These are phyloP conservation scores for Termitomyces sp. DNA, from an alignment of 768 basidiomycete genomes.

Conservation along the genomic window DNA sequence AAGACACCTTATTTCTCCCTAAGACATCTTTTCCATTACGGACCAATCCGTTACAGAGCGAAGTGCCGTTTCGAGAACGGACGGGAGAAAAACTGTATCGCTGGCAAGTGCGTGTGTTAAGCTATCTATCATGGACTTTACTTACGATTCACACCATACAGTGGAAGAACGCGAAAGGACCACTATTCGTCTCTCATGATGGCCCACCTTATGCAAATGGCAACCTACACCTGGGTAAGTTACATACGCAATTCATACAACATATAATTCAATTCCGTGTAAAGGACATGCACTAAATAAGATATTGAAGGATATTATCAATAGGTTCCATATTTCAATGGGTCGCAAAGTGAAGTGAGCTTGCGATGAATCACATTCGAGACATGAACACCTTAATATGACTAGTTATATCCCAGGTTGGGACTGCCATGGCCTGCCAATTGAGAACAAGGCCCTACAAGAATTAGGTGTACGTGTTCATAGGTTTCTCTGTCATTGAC, in stretches of 20 bases:
- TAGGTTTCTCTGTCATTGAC: neutral
- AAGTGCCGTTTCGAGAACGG: slow-evolving; percentile 51
- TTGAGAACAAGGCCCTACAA: slow-evolving; percentile 90
- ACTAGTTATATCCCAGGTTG: slow-evolving; percentile 90
- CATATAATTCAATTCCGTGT: neutral
- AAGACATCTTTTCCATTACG: slow-evolving; percentile 78
- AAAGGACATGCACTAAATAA: slow-evolving; percentile 95
- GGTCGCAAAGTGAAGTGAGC: slow-evolving; percentile 82
- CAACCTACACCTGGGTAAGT: slow-evolving; percentile 86
- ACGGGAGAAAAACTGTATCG: slow-evolving; percentile 75
- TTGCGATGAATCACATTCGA: neutral
- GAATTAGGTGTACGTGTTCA: slow-evolving; percentile 56
- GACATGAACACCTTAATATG: slow-evolving; percentile 4
- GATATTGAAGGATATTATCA: slow-evolving; percentile 93
- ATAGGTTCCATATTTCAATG: slow-evolving; percentile 77
- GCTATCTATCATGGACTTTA: neutral
- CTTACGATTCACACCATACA: slow-evolving; percentile 23
- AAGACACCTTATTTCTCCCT: slow-evolving; percentile 73
- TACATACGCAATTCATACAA: neutral
- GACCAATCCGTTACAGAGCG: slow-evolving; percentile 60
- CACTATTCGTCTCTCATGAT: slow-evolving; percentile 86
- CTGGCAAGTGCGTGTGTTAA: slow-evolving; percentile 59
- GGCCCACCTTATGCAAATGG: slow-evolving; percentile 99
- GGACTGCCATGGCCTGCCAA: slow-evolving; percentile 98
- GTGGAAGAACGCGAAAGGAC: slow-evolving; percentile 64